Conservation (phyloP, 495 filamentous ascomycete species). For the Annulohypoxylon nitens region DNA sequence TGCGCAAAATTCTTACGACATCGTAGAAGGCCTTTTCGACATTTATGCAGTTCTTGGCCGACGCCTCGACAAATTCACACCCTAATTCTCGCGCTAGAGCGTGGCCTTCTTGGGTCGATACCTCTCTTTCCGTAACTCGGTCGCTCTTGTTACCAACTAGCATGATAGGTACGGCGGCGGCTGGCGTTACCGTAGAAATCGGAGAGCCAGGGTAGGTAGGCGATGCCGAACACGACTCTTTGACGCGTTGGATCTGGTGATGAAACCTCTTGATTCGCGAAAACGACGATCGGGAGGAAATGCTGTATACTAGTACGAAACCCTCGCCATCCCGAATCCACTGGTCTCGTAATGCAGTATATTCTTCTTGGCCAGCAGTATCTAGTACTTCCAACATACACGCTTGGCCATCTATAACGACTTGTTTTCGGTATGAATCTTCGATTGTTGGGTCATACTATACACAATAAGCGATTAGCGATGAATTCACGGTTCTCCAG, state of each 20-base stretch:
- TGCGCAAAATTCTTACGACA: constrained; percentile 88
- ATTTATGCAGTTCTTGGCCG: constrained; percentile 99
- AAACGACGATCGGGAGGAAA: constrained; percentile 95
- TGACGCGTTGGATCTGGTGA: constrained; percentile 96
- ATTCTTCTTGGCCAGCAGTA: constrained; percentile 99
- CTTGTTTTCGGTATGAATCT: constrained; percentile 98
- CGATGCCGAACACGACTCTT: constrained; percentile 89
- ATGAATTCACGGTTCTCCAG: background rate
- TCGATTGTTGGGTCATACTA: constrained; percentile 96
- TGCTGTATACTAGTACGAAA: constrained; percentile 97
- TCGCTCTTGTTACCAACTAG: constrained; percentile 99
- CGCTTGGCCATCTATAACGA: constrained; percentile 94
- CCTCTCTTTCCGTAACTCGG: constrained; percentile 92
- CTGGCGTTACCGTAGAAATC: constrained; percentile 63
- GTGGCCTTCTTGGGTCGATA: constrained; percentile 95
- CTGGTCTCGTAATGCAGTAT: constrained; percentile 95
- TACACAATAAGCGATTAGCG: constrained; percentile 44
- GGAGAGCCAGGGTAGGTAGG: constrained; percentile 75
- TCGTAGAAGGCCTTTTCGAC: constrained; percentile 99
- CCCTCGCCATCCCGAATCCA: constrained; percentile 99
- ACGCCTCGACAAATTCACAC: constrained; percentile 98
- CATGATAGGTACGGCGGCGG: constrained; percentile 90
- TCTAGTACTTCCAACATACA: constrained; percentile 99
- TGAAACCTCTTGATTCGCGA: constrained; percentile 94
- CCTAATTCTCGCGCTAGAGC: constrained; percentile 91